A percentile compares a stretch with the other conserved stretches of the same genome.
Conservation (phyloP, 129 eudicot species). For the Solidago caesia region DNA sequence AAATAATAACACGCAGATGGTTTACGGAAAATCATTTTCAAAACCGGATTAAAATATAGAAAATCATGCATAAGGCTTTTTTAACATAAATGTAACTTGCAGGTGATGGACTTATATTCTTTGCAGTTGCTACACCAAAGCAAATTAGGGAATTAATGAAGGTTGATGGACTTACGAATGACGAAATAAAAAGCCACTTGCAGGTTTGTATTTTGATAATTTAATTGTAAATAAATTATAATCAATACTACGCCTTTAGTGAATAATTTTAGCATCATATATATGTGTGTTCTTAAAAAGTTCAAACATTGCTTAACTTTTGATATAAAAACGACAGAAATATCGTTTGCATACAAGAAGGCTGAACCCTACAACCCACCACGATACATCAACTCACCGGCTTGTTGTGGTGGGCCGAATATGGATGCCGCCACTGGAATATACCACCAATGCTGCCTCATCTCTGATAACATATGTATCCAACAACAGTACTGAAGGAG, state of each 20-base stretch:
- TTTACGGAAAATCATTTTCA: too few relatives aligned
- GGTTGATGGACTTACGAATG: constrained; percentile 93
- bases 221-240: neutral
- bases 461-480: constrained; percentile 30
- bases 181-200: constrained; percentile 96
- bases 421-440: constrained; percentile 86
- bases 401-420: constrained; percentile 90
- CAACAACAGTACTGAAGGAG: constrained; percentile 25
- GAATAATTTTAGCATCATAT: neutral
- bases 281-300: neutral
- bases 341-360: constrained; percentile 85
- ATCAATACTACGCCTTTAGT: neutral
- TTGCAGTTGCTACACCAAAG: constrained; percentile 93
- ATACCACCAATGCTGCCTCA: constrained; percentile 28
- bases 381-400: constrained; percentile 49
- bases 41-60: too few relatives aligned
- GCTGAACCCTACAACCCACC: constrained; percentile 48
- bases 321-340: constrained; percentile 46
- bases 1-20: too few relatives aligned
- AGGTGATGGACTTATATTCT: neutral
- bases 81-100: too few relatives aligned
- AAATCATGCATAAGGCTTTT: too few relatives aligned
- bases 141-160: constrained; percentile 95
- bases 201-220: constrained; percentile 53
- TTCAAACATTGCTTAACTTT: constrained; percentile 15